Evolutionary conservation across 2,329 filamentous ascomycete species (phyloP).

Genomic region (Fusarium secorum): DNA sequence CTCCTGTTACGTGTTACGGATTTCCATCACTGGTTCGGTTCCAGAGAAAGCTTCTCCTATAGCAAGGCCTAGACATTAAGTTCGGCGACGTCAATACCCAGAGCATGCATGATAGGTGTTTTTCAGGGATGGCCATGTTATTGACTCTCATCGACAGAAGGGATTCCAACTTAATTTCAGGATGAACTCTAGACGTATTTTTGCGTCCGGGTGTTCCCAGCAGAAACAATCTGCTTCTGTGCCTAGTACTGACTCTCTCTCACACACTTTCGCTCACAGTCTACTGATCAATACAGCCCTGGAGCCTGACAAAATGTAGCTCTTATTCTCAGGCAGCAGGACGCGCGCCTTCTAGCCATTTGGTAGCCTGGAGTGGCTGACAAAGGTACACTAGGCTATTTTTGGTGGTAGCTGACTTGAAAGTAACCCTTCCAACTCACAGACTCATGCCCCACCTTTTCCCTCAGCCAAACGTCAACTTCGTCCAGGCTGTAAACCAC

Average conservation of each 20-base stretch:
- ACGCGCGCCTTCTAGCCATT: constrained; percentile 32
- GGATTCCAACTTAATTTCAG: not conserved
- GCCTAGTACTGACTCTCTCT: not conserved
- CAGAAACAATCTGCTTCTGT: not conserved
- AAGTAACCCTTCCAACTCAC: constrained; percentile 18
- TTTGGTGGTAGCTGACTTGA: not conserved
- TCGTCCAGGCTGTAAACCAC: constrained; percentile 3
- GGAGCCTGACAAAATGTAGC: not conserved
- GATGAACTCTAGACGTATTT: not conserved
- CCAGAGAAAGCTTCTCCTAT: not conserved
- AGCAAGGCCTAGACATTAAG: not conserved
- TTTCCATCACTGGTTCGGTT: not conserved
- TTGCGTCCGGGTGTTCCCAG: not conserved
- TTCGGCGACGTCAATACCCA: not conserved
- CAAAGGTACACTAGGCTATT: constrained; percentile 13
- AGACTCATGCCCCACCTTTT: constrained; percentile 21
- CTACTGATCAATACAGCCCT: not conserved
- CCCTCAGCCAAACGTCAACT: constrained; percentile 34
- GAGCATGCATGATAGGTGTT: not conserved
- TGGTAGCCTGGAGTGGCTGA: constrained; percentile 33
- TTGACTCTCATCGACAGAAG: not conserved
- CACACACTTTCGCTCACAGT: not conserved
- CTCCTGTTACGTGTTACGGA: not conserved
- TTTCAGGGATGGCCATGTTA: not conserved
- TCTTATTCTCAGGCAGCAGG: constrained; percentile 19